Percentiles rank a stretch among this genome's conserved stretches.
phyloP scores from a whole-genome alignment of 805 yeast genomes.

The Zygosaccharomyces pseudorouxii region DNA sequence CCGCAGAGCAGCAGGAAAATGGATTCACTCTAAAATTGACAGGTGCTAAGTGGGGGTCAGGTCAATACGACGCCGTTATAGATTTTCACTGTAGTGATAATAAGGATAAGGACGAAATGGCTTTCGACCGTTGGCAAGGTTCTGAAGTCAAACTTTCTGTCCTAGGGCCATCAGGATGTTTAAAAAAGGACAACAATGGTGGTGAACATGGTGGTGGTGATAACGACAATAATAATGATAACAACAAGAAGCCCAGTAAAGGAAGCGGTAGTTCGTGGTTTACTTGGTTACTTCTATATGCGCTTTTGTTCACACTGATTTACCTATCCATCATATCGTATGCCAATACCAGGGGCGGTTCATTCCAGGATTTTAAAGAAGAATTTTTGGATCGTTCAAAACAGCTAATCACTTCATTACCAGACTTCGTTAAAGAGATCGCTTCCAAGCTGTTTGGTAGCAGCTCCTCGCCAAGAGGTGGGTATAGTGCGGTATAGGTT shows the following conservation, averaged over 20 bases:
- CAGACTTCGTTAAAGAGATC: conserved; percentile 64
- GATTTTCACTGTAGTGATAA: conserved; percentile 45
- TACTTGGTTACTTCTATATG: conserved; percentile 75
- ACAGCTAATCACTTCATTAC: conserved; percentile 54
- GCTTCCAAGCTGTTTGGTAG: conserved; percentile 61
- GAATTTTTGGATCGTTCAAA: conserved; percentile 67
- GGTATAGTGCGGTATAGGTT: conserved; percentile 81
- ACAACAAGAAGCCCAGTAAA: conserved; percentile 29
- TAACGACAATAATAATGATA: conserved; percentile 24
- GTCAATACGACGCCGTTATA: conserved; percentile 44
- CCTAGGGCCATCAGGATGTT: conserved; percentile 44
- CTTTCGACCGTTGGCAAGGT: conserved; percentile 25
- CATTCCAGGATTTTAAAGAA: conserved; percentile 63
- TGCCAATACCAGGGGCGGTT: conserved; percentile 63
- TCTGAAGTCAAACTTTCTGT: conserved; percentile 28
- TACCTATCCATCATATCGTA: conserved; percentile 68
- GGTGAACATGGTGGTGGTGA: conserved; percentile 20
- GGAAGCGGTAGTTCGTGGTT: conserved; percentile 40
- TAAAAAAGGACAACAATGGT: conserved; percentile 29
- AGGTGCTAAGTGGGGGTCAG: conserved; percentile 70
- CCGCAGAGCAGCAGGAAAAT: conserved; percentile 32
- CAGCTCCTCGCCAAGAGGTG: conserved; percentile 56
- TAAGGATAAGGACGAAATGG: conserved; percentile 32
- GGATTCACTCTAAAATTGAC: conserved; percentile 40
- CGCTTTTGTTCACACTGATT: conserved; percentile 64